Evolutionary conservation across 495 filamentous ascomycete genomes (phyloP).

Genomic region (Penicilliopsis zonata): DNA sequence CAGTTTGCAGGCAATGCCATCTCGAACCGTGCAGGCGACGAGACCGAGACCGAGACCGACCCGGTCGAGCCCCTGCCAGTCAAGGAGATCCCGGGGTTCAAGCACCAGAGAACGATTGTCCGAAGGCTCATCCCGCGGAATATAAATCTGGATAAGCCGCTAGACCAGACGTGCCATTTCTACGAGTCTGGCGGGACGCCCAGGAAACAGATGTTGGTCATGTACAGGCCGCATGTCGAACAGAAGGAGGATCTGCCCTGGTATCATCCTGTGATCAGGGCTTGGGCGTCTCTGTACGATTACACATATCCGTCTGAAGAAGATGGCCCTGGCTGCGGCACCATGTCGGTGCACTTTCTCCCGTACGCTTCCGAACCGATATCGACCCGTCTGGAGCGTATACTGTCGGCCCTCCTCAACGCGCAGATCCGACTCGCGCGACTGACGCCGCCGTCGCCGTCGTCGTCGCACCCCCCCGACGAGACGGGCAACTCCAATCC

Average conservation of each 20-base stretch:
- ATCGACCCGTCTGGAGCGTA: slow-evolving; percentile 49
- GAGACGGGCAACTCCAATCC: slow-evolving; percentile 26
- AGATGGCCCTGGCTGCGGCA: slow-evolving; percentile 7
- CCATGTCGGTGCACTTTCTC: slow-evolving; percentile 19
- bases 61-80: slow-evolving; percentile 13
- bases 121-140: slow-evolving; percentile 74
- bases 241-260: slow-evolving; percentile 55
- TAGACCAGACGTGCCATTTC: slow-evolving; percentile 74
- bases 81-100: slow-evolving; percentile 37
- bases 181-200: slow-evolving; percentile 24
- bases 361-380: slow-evolving; percentile 16
- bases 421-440: slow-evolving; percentile 68
- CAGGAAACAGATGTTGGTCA: slow-evolving; percentile 40
- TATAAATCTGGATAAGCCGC: slow-evolving; percentile 52
- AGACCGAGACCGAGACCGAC: slow-evolving; percentile 1
- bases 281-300: slow-evolving; percentile 62
- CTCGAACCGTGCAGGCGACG: background rate
- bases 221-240: slow-evolving; percentile 66
- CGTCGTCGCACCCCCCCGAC: no score
- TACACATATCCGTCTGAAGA: slow-evolving; percentile 18
- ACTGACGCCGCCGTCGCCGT: slow-evolving; percentile 39
- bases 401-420: slow-evolving; percentile 54
- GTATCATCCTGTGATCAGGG: slow-evolving; percentile 70
- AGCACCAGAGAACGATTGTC: slow-evolving; percentile 48
- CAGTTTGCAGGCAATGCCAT: slow-evolving; percentile 4